A percentile compares a stretch with the other conserved stretches of the same genome.
Evolutionary conservation across 371 early-diverging fungal species (phyloP).

Genomic region (Capillidium heterosporum): DNA sequence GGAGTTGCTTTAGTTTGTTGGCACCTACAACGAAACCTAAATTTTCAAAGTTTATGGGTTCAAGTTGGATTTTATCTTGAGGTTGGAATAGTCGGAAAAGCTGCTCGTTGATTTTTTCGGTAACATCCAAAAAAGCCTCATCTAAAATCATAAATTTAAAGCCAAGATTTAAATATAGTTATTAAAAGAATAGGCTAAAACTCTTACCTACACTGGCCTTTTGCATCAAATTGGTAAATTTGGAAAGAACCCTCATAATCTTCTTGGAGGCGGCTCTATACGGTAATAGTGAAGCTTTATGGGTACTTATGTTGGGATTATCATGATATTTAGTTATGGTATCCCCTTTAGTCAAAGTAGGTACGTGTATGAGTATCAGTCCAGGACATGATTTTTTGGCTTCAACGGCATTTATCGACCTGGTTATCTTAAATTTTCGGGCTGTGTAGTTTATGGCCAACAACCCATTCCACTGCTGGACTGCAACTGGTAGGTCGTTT

Average conservation of each 20-base stretch:
- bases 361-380: constrained; percentile 61
- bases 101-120: not conserved
- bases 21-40: too few relatives aligned
- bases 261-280: constrained; percentile 48
- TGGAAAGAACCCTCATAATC: constrained; percentile 57
- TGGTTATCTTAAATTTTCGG: not conserved
- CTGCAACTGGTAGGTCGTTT: constrained; percentile 49
- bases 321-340: constrained; percentile 42
- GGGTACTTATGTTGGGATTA: constrained; percentile 44
- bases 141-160: too few relatives aligned
- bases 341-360: constrained; percentile 53
- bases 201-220: too few relatives aligned
- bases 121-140: constrained; percentile 2
- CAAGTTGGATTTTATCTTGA: too few relatives aligned
- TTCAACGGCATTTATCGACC: not conserved
- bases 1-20: too few relatives aligned
- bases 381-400: constrained; percentile 16
- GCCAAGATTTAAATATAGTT: too few relatives aligned
- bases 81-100: too few relatives aligned
- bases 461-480: constrained; percentile 80
- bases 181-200: too few relatives aligned
- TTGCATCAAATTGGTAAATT: too few relatives aligned
- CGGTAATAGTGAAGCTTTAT: constrained; percentile 76
- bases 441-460: constrained; percentile 57
- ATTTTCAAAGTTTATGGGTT: too few relatives aligned